Evolutionary conservation across 1,284 basidiomycete genomes (phyloP).

Genomic region (Lentinula novae-zelandiae): DNA sequence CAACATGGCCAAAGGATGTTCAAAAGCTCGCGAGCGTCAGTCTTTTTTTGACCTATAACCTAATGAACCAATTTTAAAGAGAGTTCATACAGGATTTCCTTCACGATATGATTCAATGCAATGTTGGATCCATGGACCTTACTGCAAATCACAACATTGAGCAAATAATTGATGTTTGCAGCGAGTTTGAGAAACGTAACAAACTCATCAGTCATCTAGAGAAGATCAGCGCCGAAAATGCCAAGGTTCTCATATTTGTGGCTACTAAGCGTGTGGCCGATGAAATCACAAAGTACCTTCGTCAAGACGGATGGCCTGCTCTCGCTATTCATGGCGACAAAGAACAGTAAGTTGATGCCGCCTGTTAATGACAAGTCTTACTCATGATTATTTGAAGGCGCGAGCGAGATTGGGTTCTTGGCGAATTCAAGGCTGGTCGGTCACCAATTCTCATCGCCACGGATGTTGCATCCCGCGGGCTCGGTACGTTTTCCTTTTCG

Average conservation of each 20-base stretch:
- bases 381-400: constrained; percentile 49
- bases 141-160: constrained; percentile 98
- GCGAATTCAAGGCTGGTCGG: constrained; percentile 97
- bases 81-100: constrained; percentile 75
- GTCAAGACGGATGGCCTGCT: constrained; percentile 98
- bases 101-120: constrained; percentile 95
- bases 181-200: constrained; percentile 95
- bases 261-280: constrained; percentile 97
- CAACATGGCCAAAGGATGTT: constrained; percentile 99
- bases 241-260: constrained; percentile 98
- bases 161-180: constrained; percentile 95
- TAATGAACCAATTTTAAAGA: constrained; percentile 4
- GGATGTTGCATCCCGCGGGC: constrained; percentile 97
- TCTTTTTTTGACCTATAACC: constrained; percentile 16
- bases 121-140: constrained; percentile 98
- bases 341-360: constrained; percentile 67
- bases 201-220: constrained; percentile 98
- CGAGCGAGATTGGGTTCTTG: constrained; percentile 98
- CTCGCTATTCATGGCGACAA: constrained; percentile 99
- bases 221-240: constrained; percentile 93
- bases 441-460: constrained; percentile 98
- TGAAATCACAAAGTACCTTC: constrained; percentile 95
- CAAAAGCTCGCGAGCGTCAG: constrained; percentile 89
- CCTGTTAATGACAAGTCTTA: too few species aligned
- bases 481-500: constrained; percentile 78